Percentiles rank a stretch among this genome's conserved stretches.
Evolutionary conservation across 129 eudicot species (phyloP).

Genomic region (Erigeron canadensis): DNA sequence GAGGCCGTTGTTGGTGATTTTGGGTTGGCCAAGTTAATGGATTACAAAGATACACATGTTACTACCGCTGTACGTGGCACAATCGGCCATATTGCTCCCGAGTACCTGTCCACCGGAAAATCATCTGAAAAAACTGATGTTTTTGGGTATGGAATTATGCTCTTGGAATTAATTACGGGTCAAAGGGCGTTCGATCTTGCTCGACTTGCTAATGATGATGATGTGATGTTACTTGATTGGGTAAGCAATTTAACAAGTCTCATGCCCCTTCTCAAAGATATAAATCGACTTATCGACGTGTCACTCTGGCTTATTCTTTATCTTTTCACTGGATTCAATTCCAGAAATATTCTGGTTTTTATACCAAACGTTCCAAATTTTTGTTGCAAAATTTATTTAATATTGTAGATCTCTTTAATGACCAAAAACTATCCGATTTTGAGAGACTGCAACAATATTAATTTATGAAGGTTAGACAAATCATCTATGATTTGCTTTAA

Average conservation of each 20-base stretch:
- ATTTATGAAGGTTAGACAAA: too few species aligned
- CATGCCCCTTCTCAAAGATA: not conserved
- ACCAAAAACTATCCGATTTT: too few species aligned
- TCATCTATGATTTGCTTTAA: too few species aligned
- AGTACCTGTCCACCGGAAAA: constrained; percentile 76
- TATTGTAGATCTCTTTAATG: too few species aligned
- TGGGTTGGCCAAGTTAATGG: constrained; percentile 80
- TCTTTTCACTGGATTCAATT: too few species aligned
- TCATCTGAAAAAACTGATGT: constrained; percentile 90
- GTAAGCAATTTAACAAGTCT: constrained; percentile 33
- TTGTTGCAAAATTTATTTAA: too few species aligned
- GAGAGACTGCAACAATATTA: too few species aligned
- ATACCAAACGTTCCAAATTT: too few species aligned
- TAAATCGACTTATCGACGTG: too few species aligned
- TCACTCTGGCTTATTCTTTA: too few species aligned
- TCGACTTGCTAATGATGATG: constrained; percentile 80
- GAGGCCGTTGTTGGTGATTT: constrained; percentile 91
- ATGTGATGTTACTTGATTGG: constrained; percentile 91
- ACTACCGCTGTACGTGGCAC: constrained; percentile 88
- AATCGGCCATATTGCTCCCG: constrained; percentile 85
- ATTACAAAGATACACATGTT: constrained; percentile 75
- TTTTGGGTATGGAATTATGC: constrained; percentile 86
- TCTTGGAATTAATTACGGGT: constrained; percentile 78
- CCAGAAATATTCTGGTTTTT: too few species aligned
- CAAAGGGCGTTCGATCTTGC: constrained; percentile 86